Conservation (phyloP, 495 filamentous ascomycete species). For the Penicillium cataractarum region DNA sequence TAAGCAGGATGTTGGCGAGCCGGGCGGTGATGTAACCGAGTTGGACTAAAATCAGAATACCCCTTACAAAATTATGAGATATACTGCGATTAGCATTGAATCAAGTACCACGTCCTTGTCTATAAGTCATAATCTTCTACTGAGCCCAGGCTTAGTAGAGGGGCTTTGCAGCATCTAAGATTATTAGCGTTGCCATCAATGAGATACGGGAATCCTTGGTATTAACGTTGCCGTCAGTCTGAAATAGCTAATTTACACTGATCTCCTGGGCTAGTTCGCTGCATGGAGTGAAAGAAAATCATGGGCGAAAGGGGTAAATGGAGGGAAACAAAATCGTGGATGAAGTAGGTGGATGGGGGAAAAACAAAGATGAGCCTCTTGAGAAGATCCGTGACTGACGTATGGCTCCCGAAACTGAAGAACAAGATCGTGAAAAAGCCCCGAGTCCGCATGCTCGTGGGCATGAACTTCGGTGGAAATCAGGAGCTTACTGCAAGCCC, state of each 20-base stretch:
- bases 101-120: conserved; percentile 14
- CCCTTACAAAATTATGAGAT: conserved; percentile 10
- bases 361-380: conserved; percentile 13
- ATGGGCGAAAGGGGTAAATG: conserved; percentile 8
- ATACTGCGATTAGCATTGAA: conserved; percentile 14
- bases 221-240: conserved; percentile 35
- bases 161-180: background rate
- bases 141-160: background rate
- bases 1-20: conserved; percentile 46
- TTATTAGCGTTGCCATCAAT: background rate
- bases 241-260: conserved; percentile 37
- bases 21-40: conserved; percentile 45
- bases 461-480: conserved; percentile 8
- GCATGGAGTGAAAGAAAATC: conserved; percentile 35
- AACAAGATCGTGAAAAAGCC: conserved; percentile 10
- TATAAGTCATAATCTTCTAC: background rate
- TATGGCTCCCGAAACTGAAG: conserved; percentile 19
- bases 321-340: background rate
- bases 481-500: conserved; percentile 8
- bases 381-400: conserved; percentile 16
- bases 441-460: background rate
- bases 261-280: conserved; percentile 31
- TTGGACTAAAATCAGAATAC: conserved; percentile 37
- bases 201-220: conserved; percentile 19
- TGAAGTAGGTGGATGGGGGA: background rate